phyloP scores from a whole-genome alignment of 352 stramenopile genomes.

The Aphanomyces stellatus region DNA sequence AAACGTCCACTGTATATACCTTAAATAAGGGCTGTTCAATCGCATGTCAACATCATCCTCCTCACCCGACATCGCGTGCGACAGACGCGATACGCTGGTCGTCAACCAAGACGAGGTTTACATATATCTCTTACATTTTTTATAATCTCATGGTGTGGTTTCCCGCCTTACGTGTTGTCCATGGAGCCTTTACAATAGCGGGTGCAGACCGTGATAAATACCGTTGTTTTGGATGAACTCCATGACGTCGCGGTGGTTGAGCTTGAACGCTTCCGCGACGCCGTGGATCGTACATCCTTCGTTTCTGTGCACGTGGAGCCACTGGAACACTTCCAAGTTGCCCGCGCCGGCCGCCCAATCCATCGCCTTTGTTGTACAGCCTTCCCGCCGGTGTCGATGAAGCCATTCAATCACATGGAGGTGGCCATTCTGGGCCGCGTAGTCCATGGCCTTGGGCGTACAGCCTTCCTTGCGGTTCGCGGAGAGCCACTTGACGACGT shows the following conservation, averaged over 20 bases:
- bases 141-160: background rate
- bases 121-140: background rate
- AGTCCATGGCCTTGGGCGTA: constrained; percentile 14
- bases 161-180: background rate
- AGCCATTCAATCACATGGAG: constrained; percentile 17
- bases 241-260: constrained; percentile 15
- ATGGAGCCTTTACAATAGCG: constrained; percentile 4
- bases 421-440: constrained; percentile 15
- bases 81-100: no score
- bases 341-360: constrained; percentile 20
- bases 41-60: no score
- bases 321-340: constrained; percentile 19
- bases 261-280: constrained; percentile 19
- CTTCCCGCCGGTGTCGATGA: constrained; percentile 17
- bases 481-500: constrained; percentile 19
- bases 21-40: no score
- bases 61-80: no score
- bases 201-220: constrained; percentile 21
- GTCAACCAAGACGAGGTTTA: no score
- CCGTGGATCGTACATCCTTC: constrained; percentile 20
- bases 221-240: constrained; percentile 20
- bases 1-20: no score
- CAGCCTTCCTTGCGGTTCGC: constrained; percentile 13
- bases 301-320: constrained; percentile 19
- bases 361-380: constrained; percentile 21